Conservation (phyloP, 1,284 basidiomycete species). For the Cryptococcus floricola region DNA sequence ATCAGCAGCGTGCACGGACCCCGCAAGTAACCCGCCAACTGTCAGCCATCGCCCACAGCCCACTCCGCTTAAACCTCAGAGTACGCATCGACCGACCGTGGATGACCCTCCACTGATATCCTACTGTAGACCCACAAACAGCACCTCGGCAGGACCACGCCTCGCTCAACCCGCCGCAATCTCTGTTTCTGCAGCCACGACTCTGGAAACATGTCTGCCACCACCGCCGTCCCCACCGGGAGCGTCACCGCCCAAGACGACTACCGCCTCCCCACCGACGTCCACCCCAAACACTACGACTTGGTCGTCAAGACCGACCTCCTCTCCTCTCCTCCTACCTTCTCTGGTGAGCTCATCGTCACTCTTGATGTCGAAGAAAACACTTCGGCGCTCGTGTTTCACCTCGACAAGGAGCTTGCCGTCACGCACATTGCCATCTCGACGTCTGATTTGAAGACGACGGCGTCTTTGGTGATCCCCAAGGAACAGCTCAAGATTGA, state of each 20-base stretch:
- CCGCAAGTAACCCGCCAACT: not conserved
- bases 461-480: conserved; percentile 54
- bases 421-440: conserved; percentile 66
- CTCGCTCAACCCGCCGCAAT: not conserved
- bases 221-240: conserved; percentile 23
- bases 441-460: conserved; percentile 58
- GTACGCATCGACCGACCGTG: too few relatives aligned
- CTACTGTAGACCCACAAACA: not conserved
- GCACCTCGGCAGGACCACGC: not conserved
- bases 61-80: too few relatives aligned
- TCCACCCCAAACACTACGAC: conserved; percentile 65
- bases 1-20: not conserved
- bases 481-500: conserved; percentile 55
- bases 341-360: conserved; percentile 74
- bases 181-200: conserved; percentile 23
- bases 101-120: too few relatives aligned
- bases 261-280: conserved; percentile 71
- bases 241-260: conserved; percentile 31
- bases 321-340: conserved; percentile 57
- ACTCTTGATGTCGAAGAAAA: conserved; percentile 69
- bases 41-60: not conserved
- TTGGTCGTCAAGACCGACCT: conserved; percentile 80
- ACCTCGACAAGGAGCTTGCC: conserved; percentile 63
- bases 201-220: conserved; percentile 6
- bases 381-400: conserved; percentile 64